phyloP scores from a whole-genome alignment of 129 eudicot species.

The Logfia minima region DNA sequence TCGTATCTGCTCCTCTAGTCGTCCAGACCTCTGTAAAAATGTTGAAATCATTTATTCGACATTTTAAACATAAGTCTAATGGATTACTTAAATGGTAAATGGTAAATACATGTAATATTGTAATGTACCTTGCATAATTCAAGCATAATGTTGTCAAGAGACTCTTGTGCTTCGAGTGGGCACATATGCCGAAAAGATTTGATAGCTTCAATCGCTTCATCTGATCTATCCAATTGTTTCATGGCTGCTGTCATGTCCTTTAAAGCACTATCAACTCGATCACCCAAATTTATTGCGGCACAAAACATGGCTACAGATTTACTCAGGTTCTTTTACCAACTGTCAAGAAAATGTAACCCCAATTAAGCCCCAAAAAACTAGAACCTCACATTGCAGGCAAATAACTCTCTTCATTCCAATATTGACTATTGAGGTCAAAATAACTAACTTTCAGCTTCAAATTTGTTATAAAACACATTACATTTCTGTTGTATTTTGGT shows the following conservation, averaged over 20 bases:
- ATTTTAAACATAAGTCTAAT: not conserved
- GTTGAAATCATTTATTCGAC: not conserved
- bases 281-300: constrained; percentile 76
- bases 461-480: not conserved
- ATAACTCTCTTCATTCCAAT: not conserved
- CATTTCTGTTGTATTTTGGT: not conserved
- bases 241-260: constrained; percentile 77
- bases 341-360: not conserved
- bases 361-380: constrained; percentile 11
- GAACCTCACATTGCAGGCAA: not conserved
- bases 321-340: constrained; percentile 70
- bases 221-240: constrained; percentile 72
- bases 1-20: constrained; percentile 66
- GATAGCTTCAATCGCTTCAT: constrained; percentile 82
- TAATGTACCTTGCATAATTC: constrained; percentile 57
- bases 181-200: constrained; percentile 80
- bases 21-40: constrained; percentile 54
- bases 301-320: constrained; percentile 68
- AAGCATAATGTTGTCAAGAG: constrained; percentile 33
- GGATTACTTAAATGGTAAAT: not conserved
- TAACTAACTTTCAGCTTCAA: not conserved
- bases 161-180: constrained; percentile 63
- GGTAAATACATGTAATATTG: not conserved
- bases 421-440: not conserved
- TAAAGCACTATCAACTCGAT: constrained; percentile 78